Percentiles rank a stretch among this genome's conserved stretches.
phyloP scores from a whole-genome alignment of 1,139 yeast genomes.

The Geotrichum reessii region DNA sequence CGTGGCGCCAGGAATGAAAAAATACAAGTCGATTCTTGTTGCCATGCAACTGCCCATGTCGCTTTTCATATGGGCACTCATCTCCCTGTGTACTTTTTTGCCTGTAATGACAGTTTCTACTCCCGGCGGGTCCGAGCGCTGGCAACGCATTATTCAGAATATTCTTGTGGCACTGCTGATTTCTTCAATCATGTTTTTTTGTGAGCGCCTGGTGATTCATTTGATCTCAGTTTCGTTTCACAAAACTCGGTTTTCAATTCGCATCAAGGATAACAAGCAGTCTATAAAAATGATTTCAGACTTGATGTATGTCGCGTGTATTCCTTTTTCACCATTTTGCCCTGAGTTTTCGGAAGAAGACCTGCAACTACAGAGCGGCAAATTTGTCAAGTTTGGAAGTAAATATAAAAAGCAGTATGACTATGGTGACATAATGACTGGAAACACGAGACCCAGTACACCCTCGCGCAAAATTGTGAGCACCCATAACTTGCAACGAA shows the following conservation, averaged over 20 bases:
- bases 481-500: conserved; percentile 25
- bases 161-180: conserved; percentile 38
- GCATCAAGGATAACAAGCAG: conserved; percentile 37
- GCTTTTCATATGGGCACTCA: conserved; percentile 32
- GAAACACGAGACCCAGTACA: conserved; percentile 18
- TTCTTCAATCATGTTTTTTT: conserved; percentile 34
- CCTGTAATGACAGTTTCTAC: conserved; percentile 33
- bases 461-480: conserved; percentile 21
- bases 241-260: conserved; percentile 36
- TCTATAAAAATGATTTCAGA: conserved; percentile 30
- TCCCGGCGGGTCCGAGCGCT: conserved; percentile 27
- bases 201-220: conserved; percentile 37
- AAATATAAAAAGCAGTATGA: conserved; percentile 13
- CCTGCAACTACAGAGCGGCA: conserved; percentile 27
- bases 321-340: conserved; percentile 35
- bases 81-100: conserved; percentile 36
- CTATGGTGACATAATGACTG: conserved; percentile 17
- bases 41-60: conserved; percentile 37
- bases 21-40: conserved; percentile 32
- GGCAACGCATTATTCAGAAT: conserved; percentile 37
- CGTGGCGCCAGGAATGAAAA: conserved; percentile 33
- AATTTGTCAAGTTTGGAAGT: conserved; percentile 16
- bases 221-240: conserved; percentile 39
- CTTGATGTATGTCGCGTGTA: conserved; percentile 33
- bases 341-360: conserved; percentile 38